Percentiles rank a stretch among this genome's conserved stretches.
Evolutionary conservation across 257 asterid species (phyloP).

Genomic region (Rhazya stricta): DNA sequence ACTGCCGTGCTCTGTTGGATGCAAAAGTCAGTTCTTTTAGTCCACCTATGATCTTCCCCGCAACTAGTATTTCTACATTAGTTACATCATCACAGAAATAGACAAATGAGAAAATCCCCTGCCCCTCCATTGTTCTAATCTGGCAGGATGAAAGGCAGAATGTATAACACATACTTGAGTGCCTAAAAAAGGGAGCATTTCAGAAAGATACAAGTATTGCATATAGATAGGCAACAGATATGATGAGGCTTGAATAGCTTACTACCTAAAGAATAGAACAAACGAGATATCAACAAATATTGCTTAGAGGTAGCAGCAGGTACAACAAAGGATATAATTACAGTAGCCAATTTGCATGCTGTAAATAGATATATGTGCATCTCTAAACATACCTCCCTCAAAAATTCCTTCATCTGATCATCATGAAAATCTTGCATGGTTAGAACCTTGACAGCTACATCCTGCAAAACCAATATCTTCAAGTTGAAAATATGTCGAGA

Average conservation of each 20-base stretch:
- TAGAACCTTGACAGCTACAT: slow-evolving; percentile 92
- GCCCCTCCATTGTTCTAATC: not conserved
- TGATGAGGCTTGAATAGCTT: no score
- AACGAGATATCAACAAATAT: not conserved
- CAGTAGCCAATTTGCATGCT: not conserved
- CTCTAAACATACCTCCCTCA: slow-evolving; percentile 67
- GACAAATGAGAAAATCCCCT: not conserved
- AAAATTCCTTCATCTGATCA: slow-evolving; percentile 84
- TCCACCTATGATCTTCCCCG: not conserved
- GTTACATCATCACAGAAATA: not conserved
- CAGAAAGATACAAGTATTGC: not conserved
- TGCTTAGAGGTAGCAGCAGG: not conserved
- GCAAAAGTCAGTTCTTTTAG: not conserved
- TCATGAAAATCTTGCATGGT: slow-evolving; percentile 82
- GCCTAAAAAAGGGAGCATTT: not conserved
- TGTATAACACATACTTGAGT: not conserved
- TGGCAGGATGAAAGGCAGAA: not conserved
- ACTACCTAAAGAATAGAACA: not conserved
- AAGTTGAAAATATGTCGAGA: not conserved
- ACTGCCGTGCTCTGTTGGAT: not conserved
- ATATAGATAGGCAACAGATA: not conserved
- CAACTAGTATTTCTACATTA: not conserved
- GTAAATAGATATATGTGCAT: not conserved
- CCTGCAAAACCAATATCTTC: slow-evolving; percentile 41
- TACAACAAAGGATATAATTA: not conserved